A percentile compares a stretch with the other conserved stretches of the same genome.
Conservation (phyloP, 805 yeast genomes). For the Barnettozyma californica region DNA sequence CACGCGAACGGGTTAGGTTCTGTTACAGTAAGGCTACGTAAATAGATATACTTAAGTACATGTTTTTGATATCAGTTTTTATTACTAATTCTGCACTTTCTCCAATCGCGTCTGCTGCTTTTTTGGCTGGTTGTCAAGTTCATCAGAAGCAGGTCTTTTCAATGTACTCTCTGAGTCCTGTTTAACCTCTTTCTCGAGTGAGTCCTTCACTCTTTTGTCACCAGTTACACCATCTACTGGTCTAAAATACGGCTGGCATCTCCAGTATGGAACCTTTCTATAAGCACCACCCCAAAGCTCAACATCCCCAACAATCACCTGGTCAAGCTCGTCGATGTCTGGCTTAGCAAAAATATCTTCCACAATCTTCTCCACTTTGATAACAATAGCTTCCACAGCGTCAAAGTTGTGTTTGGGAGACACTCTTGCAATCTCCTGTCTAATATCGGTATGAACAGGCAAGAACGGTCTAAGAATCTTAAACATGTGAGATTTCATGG, state of each 20-base stretch:
- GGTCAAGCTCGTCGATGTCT: conserved; percentile 52
- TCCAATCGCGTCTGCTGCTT: conserved; percentile 5
- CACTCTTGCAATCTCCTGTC: conserved; percentile 62
- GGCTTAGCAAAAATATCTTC: conserved; percentile 45
- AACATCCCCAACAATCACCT: conserved; percentile 45
- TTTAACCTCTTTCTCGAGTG: conserved; percentile 15
- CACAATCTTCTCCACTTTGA: conserved; percentile 64
- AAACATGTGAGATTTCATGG: conserved; percentile 92
- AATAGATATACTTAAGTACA: too few relatives aligned
- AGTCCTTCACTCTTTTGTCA: conserved; percentile 33
- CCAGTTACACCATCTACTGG: conserved; percentile 74
- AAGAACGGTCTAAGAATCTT: conserved; percentile 80
- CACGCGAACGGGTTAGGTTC: too few relatives aligned
- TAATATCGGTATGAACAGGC: conserved; percentile 67
- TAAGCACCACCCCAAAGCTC: conserved; percentile 80
- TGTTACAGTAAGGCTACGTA: too few relatives aligned
- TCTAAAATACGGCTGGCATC: conserved; percentile 93
- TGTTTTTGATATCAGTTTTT: too few relatives aligned
- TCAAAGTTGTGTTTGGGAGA: conserved; percentile 40
- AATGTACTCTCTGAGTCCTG: background rate
- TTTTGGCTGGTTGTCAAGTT: conserved; percentile 15
- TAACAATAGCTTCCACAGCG: conserved; percentile 51
- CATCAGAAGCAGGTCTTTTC: conserved; percentile 25
- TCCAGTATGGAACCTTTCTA: conserved; percentile 85
- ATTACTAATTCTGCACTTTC: too few relatives aligned